Conservation (phyloP, 2,329 filamentous ascomycete species). For the Cladosporium sp. region DNA sequence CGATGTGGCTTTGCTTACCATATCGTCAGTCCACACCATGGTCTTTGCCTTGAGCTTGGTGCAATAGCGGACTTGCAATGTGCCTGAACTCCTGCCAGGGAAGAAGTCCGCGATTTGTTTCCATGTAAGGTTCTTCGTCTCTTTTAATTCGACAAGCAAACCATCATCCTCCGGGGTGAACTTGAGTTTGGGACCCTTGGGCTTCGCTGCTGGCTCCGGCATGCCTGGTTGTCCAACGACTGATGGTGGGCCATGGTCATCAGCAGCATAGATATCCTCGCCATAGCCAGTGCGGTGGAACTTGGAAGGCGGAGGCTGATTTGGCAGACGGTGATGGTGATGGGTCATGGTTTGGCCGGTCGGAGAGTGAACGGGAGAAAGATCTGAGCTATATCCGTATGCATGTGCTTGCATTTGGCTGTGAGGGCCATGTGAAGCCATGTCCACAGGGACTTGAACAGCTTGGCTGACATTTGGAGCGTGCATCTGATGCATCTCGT, state of each 20-base stretch:
- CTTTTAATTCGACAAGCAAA: conserved; percentile 82
- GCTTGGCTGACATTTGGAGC: conserved; percentile 28
- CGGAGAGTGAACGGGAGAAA: conserved; percentile 3
- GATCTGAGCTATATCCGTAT: conserved; percentile 5
- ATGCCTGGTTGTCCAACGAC: conserved; percentile 84
- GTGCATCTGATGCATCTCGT: conserved; percentile 36
- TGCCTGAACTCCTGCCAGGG: conserved; percentile 82
- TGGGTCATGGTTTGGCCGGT: conserved; percentile 40
- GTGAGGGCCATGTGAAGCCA: conserved; percentile 32
- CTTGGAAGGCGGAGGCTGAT: conserved; percentile 66
- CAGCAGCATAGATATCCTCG: conserved; percentile 39
- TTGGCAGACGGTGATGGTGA: conserved; percentile 76
- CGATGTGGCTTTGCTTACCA: conserved; percentile 53
- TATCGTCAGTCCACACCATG: conserved; percentile 89
- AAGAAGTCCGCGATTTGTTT: conserved; percentile 98
- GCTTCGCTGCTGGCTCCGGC: conserved; percentile 75
- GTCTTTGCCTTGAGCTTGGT: conserved; percentile 93
- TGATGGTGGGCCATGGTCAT: conserved; percentile 62
- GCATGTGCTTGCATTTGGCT: conserved; percentile 19
- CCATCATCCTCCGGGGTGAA: conserved; percentile 91
- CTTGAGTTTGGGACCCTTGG: conserved; percentile 84
- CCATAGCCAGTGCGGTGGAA: conserved; percentile 57
- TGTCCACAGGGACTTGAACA: conserved; percentile 36
- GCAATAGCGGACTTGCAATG: conserved; percentile 88
- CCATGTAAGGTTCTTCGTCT: conserved; percentile 92